phyloP scores from a whole-genome alignment of 1,284 basidiomycete genomes.

The Ustilago xerochloae region DNA sequence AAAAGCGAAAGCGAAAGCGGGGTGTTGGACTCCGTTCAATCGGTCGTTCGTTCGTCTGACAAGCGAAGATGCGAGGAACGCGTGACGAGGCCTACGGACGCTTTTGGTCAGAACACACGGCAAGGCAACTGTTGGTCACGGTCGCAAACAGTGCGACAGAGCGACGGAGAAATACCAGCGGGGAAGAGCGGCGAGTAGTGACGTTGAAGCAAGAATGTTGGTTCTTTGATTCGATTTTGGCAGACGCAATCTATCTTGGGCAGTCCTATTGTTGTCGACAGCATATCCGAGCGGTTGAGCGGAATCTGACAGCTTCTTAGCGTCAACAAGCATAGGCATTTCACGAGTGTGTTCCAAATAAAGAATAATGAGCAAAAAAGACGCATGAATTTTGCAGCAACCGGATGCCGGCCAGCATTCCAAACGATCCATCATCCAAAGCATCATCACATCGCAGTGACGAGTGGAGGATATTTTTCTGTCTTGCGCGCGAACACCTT shows the following conservation, averaged over 20 bases:
- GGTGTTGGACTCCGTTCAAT: background rate
- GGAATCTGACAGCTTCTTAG: slow-evolving; percentile 10
- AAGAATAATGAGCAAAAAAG: background rate
- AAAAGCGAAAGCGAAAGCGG: too few relatives aligned
- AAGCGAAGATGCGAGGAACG: background rate
- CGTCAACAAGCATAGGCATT: background rate
- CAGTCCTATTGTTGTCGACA: background rate
- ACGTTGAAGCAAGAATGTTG: slow-evolving; percentile 10
- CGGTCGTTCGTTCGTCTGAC: background rate
- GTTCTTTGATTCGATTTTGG: too few relatives aligned
- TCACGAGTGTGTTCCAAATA: background rate
- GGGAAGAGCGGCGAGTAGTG: slow-evolving; percentile 18
- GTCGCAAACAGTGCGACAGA: too few relatives aligned
- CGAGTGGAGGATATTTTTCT: background rate
- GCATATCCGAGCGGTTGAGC: background rate
- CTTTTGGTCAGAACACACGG: background rate
- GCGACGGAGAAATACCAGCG: background rate
- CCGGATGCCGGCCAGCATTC: background rate
- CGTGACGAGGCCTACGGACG: background rate
- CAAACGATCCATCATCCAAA: slow-evolving; percentile 1
- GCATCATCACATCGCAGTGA: too few relatives aligned
- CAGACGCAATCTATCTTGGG: background rate
- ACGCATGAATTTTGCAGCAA: background rate
- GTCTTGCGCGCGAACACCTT: too few relatives aligned
- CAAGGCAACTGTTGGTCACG: too few relatives aligned